Base-by-base conservation (phyloP, 2,329 filamentous ascomycete genomes). In the Colletotrichum simmondsii region DNA sequence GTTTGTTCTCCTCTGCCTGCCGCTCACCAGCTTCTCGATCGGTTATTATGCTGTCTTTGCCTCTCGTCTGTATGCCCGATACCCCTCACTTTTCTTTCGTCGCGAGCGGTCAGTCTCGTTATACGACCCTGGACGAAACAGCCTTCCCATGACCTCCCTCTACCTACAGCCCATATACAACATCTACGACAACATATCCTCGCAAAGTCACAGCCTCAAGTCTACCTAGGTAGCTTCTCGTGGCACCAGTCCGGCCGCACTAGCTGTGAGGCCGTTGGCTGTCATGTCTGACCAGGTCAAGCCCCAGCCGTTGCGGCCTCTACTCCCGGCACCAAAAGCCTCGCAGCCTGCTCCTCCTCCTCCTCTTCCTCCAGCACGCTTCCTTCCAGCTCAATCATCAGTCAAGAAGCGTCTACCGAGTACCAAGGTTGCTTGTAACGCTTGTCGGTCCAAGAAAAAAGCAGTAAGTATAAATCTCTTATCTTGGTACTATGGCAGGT, bases 381-480 rank as follows among this genome's bases (percentile, higher is more conserved):
- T 30, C 24, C 46, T 61, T 53, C 71, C 66, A 30, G 32, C 56
- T 24, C 26, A 56, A 5, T 56, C 66, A 19, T 49, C 42, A 4
- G 3, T 6, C 11, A 53, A 49, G 8, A 73, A 65, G 30, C 66
- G 71, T 22, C 26, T 37, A 7, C 37, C 60, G 4, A 63, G 26
- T 56, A 73, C 66, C 22, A 73, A 65, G 37, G 69, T 78, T 35
- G 77, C 77, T 5, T 78, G 77, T 70, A 75, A 78, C 59, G 37
- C 65, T 12, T 78, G 77, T 42, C 61, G 77, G n/a, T 70, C 74
- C 52, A 76, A 72, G 32, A 78, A 77, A 42, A 76, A 75, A 12
- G 67, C 76, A 57, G 76, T 77, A 68, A 26, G 77, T 53, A 61
- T 11, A 56, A 11, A 16, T 30, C 22, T 57, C 10, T 1, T 5